A percentile compares a stretch with the other conserved stretches of the same genome.
These are phyloP conservation scores for Paraleonurus japonicus DNA, from an alignment of 257 asterid species.

Conservation along the genomic window DNA sequence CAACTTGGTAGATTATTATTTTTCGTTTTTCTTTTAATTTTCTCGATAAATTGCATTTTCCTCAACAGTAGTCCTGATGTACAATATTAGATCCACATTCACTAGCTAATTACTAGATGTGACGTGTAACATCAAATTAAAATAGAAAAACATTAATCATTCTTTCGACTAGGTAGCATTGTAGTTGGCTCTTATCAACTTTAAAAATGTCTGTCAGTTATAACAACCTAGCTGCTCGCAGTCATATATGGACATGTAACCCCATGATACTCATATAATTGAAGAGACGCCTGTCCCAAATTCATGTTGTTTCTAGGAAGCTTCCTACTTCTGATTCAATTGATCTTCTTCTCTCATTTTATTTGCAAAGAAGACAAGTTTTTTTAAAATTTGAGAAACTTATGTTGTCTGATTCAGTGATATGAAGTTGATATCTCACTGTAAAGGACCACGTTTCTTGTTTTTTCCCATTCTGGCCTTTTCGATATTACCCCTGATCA, in stretches of 20 bases:
- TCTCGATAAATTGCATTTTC: too few relatives aligned
- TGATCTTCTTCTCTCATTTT: background rate
- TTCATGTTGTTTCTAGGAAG: slow-evolving; percentile 26
- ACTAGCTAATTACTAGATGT: too few relatives aligned
- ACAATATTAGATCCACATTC: too few relatives aligned
- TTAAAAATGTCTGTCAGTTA: too few relatives aligned
- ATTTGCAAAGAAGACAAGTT: slow-evolving; percentile 2
- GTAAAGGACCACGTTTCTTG: background rate
- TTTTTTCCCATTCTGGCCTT: background rate
- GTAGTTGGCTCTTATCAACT: too few relatives aligned
- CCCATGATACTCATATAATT: slow-evolving; percentile 2
- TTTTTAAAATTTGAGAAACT: background rate
- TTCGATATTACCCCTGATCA: background rate
- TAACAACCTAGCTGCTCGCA: background rate
- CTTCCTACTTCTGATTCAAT: slow-evolving; percentile 19
- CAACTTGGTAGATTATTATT: too few relatives aligned
- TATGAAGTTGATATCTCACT: background rate
- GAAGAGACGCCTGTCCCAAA: slow-evolving; percentile 8
- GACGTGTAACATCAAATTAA: too few relatives aligned
- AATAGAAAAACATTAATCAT: too few relatives aligned
- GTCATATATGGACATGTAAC: background rate
- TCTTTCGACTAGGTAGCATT: too few relatives aligned
- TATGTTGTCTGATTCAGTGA: background rate
- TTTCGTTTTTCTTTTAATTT: too few relatives aligned
- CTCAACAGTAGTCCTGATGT: too few relatives aligned